Conservation (phyloP, 2,329 filamentous ascomycete genomes). For the Penicillium sp. region DNA sequence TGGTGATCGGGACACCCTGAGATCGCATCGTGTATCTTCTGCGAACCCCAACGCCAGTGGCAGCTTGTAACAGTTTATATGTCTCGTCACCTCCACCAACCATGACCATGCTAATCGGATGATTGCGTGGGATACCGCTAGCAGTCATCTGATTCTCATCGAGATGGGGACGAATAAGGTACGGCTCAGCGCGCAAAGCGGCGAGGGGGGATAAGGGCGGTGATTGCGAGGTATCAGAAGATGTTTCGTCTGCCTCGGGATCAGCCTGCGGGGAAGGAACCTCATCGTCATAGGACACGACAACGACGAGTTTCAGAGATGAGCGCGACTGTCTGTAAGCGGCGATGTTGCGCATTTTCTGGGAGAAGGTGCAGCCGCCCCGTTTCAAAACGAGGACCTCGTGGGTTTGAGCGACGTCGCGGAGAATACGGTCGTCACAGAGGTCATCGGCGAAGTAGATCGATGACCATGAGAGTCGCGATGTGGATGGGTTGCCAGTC, state of each 20-base stretch:
- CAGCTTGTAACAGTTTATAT: constrained; percentile 62
- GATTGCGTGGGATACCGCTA: constrained; percentile 64
- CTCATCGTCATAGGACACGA: constrained; percentile 65
- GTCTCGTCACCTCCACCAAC: constrained; percentile 68
- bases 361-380: constrained; percentile 78
- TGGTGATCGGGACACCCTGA: constrained; percentile 74
- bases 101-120: constrained; percentile 81
- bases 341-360: constrained; percentile 84
- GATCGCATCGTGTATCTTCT: constrained; percentile 79
- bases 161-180: constrained; percentile 66
- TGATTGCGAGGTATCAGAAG: constrained; percentile 4
- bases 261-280: constrained; percentile 15
- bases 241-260: neutral
- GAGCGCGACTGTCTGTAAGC: constrained; percentile 62
- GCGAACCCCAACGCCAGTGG: constrained; percentile 71
- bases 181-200: constrained; percentile 37
- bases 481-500: constrained; percentile 41
- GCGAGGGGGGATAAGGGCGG: constrained; percentile 38
- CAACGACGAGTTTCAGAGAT: constrained; percentile 75
- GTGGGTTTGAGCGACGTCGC: constrained; percentile 55
- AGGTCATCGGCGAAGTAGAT: constrained; percentile 74
- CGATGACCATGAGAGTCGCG: constrained; percentile 64
- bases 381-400: constrained; percentile 80
- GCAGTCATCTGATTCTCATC: constrained; percentile 72
- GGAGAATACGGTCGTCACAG: constrained; percentile 54